Percentiles rank a stretch among this genome's conserved stretches.
phyloP scores from a whole-genome alignment of 2,329 filamentous ascomycete species.

The Fusarium hainanense region DNA sequence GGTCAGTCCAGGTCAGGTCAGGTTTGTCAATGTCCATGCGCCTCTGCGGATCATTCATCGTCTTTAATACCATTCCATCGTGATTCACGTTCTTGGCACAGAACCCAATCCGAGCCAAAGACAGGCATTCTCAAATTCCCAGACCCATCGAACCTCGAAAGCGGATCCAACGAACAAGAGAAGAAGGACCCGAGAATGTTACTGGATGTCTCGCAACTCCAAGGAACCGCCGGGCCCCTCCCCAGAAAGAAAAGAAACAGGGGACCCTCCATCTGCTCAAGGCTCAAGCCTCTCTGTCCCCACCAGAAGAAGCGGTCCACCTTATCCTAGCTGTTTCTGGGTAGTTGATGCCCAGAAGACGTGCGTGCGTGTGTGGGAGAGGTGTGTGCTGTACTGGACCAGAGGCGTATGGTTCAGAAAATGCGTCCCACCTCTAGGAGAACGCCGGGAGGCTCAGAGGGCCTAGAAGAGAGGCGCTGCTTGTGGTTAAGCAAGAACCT shows the following conservation, averaged over 20 bases:
- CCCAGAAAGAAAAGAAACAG: slow-evolving; percentile 33
- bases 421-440: slow-evolving; percentile 41
- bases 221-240: slow-evolving; percentile 28
- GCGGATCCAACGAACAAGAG: slow-evolving; percentile 29
- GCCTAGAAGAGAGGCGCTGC: slow-evolving; percentile 43
- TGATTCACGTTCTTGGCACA: slow-evolving; percentile 34
- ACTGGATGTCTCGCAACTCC: slow-evolving; percentile 18
- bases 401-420: slow-evolving; percentile 27
- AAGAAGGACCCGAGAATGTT: slow-evolving; percentile 30
- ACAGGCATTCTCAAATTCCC: slow-evolving; percentile 36
- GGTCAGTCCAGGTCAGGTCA: slow-evolving; percentile 4
- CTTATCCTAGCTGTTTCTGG: slow-evolving; percentile 27
- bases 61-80: slow-evolving; percentile 23
- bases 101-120: slow-evolving; percentile 18
- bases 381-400: slow-evolving; percentile 21
- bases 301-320: slow-evolving; percentile 37
- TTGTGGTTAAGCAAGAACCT: slow-evolving; percentile 29
- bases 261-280: slow-evolving; percentile 29
- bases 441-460: slow-evolving; percentile 46
- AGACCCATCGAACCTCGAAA: slow-evolving; percentile 35
- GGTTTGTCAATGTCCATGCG: slow-evolving; percentile 17
- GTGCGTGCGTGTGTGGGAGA: slow-evolving; percentile 34
- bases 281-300: slow-evolving; percentile 14
- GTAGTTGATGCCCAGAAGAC: slow-evolving; percentile 33
- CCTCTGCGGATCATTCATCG: slow-evolving; percentile 20